Conservation (phyloP, 176 grass and related monocot genomes). For the Hordeum vulgare region MorexV3_pseudomolecules_assembly NC_058523.1:293044523-293045022, state of each 20-base stretch:
- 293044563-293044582: neutral
- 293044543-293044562: neutral
- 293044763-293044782: neutral
- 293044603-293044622: neutral
- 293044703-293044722: neutral
- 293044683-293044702: neutral
- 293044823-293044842: neutral
- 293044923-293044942: too few relatives aligned
- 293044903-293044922: too few relatives aligned
- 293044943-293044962: too few relatives aligned
- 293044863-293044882: neutral
- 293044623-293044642: neutral
- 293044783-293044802: neutral
- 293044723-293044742: neutral
- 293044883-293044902: neutral
- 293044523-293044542: neutral
- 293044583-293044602: neutral
- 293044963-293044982: too few relatives aligned
- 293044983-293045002: too few relatives aligned
- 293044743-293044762: neutral
- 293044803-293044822: neutral
- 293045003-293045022: too few relatives aligned
- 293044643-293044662: neutral
- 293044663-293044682: neutral
- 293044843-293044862: neutral